These are phyloP conservation scores for Karstenula rhodostoma DNA, from an alignment of 2,329 filamentous ascomycete genomes.

Conservation along the genomic window DNA sequence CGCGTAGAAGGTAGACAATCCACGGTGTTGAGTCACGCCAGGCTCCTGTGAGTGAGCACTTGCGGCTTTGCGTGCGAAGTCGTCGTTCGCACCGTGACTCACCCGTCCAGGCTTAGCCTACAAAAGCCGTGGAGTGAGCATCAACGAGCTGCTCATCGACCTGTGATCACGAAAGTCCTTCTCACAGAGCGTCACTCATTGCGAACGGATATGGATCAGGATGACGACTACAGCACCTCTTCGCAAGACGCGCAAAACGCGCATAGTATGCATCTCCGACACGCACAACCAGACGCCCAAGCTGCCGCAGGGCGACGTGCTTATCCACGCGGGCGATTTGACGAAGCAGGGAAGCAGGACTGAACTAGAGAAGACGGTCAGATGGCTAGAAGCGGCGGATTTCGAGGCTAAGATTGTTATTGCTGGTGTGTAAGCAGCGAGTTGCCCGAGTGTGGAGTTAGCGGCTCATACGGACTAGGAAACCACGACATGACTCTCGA, in stretches of 20 bases:
- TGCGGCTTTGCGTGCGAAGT: too few species aligned
- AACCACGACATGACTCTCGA: constrained; percentile 81
- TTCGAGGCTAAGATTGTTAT: constrained; percentile 77
- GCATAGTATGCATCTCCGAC: constrained; percentile 79
- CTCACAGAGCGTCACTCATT: not conserved
- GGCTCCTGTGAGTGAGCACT: not conserved
- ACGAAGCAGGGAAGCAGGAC: constrained; percentile 72
- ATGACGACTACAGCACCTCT: constrained; percentile 10
- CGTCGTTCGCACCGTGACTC: not conserved
- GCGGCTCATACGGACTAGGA: constrained; percentile 54
- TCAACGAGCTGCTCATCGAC: not conserved
- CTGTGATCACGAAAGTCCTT: not conserved
- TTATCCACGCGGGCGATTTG: constrained; percentile 79
- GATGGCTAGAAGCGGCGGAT: constrained; percentile 72
- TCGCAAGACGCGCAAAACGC: constrained; percentile 52
- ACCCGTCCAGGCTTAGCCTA: not conserved
- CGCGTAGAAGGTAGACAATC: not conserved
- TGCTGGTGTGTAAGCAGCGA: constrained; percentile 60
- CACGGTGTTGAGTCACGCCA: not conserved
- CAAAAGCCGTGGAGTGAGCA: not conserved
- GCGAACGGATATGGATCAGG: constrained; percentile 10
- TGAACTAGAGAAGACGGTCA: constrained; percentile 67
- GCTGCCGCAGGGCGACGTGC: constrained; percentile 74
- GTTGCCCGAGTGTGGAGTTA: constrained; percentile 3
- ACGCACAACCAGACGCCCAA: constrained; percentile 73